phyloP scores from a whole-genome alignment of 768 basidiomycete genomes.

The Lentinula raphanica region DNA sequence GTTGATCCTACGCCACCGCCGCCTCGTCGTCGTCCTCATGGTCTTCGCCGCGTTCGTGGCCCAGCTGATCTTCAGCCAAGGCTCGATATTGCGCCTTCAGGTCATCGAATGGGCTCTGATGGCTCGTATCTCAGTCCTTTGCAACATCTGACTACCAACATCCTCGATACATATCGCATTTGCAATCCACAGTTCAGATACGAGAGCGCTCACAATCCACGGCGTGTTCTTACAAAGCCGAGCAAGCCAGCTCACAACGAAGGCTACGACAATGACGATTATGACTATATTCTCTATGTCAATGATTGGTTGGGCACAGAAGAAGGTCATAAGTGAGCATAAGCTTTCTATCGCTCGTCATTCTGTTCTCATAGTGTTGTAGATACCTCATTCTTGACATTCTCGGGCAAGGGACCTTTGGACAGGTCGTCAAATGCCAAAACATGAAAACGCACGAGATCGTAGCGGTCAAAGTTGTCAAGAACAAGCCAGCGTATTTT shows the following conservation, averaged over 20 bases:
- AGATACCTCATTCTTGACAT: constrained; percentile 93
- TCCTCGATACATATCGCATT: constrained; percentile 87
- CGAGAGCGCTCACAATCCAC: constrained; percentile 90
- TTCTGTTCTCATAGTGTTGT: constrained; percentile 34
- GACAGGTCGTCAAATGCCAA: constrained; percentile 99
- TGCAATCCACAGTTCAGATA: constrained; percentile 96
- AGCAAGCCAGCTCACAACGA: constrained; percentile 95
- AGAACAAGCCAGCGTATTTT: constrained; percentile 99
- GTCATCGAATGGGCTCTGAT: constrained; percentile 71
- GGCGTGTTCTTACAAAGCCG: constrained; percentile 95
- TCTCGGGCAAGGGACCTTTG: constrained; percentile 97
- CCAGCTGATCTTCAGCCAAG: constrained; percentile 74
- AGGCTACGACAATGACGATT: constrained; percentile 97
- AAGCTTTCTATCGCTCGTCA: constrained; percentile 35
- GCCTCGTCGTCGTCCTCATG: constrained; percentile 64
- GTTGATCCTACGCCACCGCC: constrained; percentile 49
- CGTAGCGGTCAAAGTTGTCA: constrained; percentile 98
- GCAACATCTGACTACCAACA: constrained; percentile 74
- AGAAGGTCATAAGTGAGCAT: constrained; percentile 74
- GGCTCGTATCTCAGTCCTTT: constrained; percentile 59
- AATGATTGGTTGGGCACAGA: constrained; percentile 96
- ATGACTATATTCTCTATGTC: constrained; percentile 98
- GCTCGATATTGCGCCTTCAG: constrained; percentile 54
- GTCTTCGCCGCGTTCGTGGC: constrained; percentile 76
- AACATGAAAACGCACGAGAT: constrained; percentile 99